Percentiles rank a stretch among this genome's conserved stretches.
phyloP scores from a whole-genome alignment of 805 yeast species.

The Lipomyces spencermartinsiae region DNA sequence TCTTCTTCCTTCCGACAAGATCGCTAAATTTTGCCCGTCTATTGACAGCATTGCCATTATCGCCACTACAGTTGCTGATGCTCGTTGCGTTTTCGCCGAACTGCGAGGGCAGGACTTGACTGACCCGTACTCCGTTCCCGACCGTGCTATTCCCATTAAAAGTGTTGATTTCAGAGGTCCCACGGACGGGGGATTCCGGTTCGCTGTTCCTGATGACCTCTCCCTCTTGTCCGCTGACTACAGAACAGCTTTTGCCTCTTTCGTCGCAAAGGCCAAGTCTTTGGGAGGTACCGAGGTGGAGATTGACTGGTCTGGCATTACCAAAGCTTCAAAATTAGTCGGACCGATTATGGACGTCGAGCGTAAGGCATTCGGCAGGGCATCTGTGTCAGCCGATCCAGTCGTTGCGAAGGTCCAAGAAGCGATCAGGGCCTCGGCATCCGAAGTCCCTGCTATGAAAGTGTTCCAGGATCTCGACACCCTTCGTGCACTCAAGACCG shows the following conservation, averaged over 20 bases:
- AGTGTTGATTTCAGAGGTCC: constrained; percentile 38
- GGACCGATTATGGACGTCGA: constrained; percentile 23
- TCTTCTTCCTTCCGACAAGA: constrained; percentile 23
- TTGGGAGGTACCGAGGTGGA: constrained; percentile 30
- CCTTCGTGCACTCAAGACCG: constrained; percentile 28
- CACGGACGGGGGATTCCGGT: constrained; percentile 34
- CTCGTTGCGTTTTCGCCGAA: constrained; percentile 32
- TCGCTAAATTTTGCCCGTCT: constrained; percentile 30
- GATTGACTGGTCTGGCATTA: constrained; percentile 26
- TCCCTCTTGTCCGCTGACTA: constrained; percentile 21
- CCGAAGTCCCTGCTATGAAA: constrained; percentile 18
- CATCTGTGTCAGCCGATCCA: neutral
- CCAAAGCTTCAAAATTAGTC: constrained; percentile 17
- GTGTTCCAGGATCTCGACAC: constrained; percentile 26
- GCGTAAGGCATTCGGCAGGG: constrained; percentile 23
- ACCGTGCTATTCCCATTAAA: constrained; percentile 32
- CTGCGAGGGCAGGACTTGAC: constrained; percentile 27
- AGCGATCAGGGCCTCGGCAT: constrained; percentile 11
- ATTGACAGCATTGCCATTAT: constrained; percentile 28
- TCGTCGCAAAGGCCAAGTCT: constrained; percentile 22
- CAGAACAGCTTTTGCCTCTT: constrained; percentile 13
- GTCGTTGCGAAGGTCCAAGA: constrained; percentile 15
- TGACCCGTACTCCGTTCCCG: constrained; percentile 31
- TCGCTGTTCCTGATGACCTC: constrained; percentile 31
- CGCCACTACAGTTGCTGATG: constrained; percentile 30